Conservation (phyloP, 805 yeast genomes). For the Zygoascus biomembranicola region DNA sequence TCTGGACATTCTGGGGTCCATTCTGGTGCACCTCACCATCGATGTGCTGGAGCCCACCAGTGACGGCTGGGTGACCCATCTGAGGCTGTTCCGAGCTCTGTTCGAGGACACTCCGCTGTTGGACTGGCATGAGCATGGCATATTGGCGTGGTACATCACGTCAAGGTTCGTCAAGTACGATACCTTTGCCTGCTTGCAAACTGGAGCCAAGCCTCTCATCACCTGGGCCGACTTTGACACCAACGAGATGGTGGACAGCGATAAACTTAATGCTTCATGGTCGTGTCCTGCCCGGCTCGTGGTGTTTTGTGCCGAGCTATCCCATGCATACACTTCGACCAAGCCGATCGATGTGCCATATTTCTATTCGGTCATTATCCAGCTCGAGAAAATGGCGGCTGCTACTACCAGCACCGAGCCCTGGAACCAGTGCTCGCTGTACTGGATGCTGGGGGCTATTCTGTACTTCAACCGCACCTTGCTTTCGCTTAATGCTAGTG, state of each 20-base stretch:
- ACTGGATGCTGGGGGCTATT: not conserved
- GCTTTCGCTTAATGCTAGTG: not conserved
- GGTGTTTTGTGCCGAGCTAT: conserved; percentile 3
- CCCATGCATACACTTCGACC: not conserved
- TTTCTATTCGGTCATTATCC: not conserved
- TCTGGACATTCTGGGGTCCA: conserved; percentile 1
- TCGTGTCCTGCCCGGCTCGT: conserved; percentile 2
- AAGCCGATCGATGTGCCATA: not conserved
- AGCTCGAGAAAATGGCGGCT: not conserved
- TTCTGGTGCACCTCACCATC: conserved; percentile 4
- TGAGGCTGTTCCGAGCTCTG: not conserved
- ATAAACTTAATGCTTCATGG: not conserved
- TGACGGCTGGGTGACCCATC: conserved; percentile 2
- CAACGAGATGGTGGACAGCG: not conserved
- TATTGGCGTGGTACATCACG: conserved; percentile 2
- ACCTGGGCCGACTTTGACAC: not conserved
- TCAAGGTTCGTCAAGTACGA: conserved; percentile 2
- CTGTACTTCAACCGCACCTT: not conserved
- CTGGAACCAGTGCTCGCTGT: not conserved
- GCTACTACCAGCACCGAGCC: not conserved
- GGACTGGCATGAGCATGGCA: not conserved
- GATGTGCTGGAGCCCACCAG: conserved; percentile 1
- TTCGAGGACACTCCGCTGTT: conserved; percentile 1
- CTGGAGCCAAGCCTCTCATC: not conserved
- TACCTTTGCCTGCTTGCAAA: conserved; percentile 2